Evolutionary conservation across 768 basidiomycete genomes (phyloP), one percentile per base, ranked within the genome.

Genomic region (Mycena rebaudengoi): DNA sequence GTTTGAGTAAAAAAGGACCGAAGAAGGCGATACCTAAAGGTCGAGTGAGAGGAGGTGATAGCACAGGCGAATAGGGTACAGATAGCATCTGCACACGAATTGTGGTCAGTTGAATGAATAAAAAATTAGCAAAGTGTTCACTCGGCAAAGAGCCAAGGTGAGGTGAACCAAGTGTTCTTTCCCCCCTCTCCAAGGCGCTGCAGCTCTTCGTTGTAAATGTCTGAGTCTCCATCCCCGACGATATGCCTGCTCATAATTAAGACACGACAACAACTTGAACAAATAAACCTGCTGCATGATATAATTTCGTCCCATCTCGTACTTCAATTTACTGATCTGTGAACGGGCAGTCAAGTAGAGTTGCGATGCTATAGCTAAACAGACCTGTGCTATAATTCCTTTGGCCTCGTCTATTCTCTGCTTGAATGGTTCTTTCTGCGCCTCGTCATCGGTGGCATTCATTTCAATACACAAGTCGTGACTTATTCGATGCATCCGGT

Each of bases 61-160:
- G 16, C 37, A 77, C 5, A 23, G 23, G 25, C 2, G 43, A 55
- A 18, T 23, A 18, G 18, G 87, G 70, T 57, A 92, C 91, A 93
- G 71, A 69, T 93, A 93, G 64, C 91, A 93, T 74, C 91, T 92
- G 63, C 7, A 26, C 2, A 21, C 26, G n/a, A n/a, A n/a, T n/a
- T n/a, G n/a, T n/a, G n/a, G n/a, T n/a, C n/a, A n/a, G n/a, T n/a
- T n/a, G n/a, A n/a, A n/a, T n/a, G n/a, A n/a, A n/a, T n/a, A n/a
- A n/a, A n/a, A n/a, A n/a, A n/a, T n/a, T n/a, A n/a, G n/a, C n/a
- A n/a, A n/a, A n/a, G n/a, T n/a, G n/a, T n/a, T 78, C 91, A 98
- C 90, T 98, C 97, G 59, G 95, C 95, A 74, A 84, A 98, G n/a
- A 99, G 83, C 97, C 97, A 99, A 1, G 96, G 94, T 6, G 93